Base-by-base conservation (phyloP, 139 green algal genomes). In the Nannochloris sp. region DNA sequence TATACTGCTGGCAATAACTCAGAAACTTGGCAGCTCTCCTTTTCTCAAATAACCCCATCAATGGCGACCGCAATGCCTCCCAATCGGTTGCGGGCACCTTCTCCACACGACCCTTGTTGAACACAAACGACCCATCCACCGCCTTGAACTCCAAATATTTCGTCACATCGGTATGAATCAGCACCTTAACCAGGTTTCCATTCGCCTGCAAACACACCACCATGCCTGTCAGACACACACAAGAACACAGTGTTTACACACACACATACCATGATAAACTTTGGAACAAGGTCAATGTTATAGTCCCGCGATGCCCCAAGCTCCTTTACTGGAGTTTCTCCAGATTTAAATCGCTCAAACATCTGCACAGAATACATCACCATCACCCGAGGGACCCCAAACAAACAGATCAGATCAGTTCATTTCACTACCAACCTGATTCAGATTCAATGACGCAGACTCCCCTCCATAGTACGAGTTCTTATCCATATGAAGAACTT, bases 111-210 rank as follows among this genome's bases (percentile, higher is more conserved):
- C 78, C 82, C 74, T 96, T 92, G 64, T 82, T 86, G 44, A 95
- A 67, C 64, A 98, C 94, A 67, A 84, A 99, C 61, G 69, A 87
- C 30, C 94, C 94, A 57, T 99, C 94, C 45, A 96, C 89, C 2
- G 89, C 89, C 68, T 98, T 98, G 83, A 98, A 99, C 71, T 96
- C 87, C 62, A 99, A 76, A 75, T 99, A 98, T 78, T 96, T 96
- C 33, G 88, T 93, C 11, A 99, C 94, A 33, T 95, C 86, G 12
- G 94, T 98, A 77, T 96, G 88, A 46, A 99, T 82, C 60, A 98
- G 85, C 55, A 93, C 82, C 9, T 79, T 73, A 8, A 96, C 87
- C 45, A 98, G 76, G 67, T 92, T 84, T 59, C 91, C 91, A 63
- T 73, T 77, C 45, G 70, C 70, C 70, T 76, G 56, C 20, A 53